Evolutionary conservation across 2,329 filamentous ascomycete genomes (phyloP), one percentile per base, ranked within the genome.

Genomic region (Xylaria sp.): DNA sequence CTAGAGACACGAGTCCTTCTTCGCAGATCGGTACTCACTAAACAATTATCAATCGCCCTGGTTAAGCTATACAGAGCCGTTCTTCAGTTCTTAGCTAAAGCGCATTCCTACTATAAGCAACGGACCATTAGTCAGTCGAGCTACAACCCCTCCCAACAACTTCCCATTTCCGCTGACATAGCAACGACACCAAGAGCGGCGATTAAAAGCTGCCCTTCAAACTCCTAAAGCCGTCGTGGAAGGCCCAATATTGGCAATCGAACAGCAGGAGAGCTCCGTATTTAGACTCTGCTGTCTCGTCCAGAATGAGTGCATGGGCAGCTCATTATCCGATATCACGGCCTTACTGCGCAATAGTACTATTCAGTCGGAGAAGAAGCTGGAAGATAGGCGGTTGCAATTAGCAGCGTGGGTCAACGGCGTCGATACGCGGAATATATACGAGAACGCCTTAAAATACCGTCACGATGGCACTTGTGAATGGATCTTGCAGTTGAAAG

Each of bases 301-400:
- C 2, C 42, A 59, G 15, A 59, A 59, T n/a, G 57, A 59, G 42
- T 59, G 42, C 28, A 59, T 36, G 40, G 57, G 42, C 40, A 59
- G 38, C 57, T 46, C 40, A 5, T 20, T 59, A 23, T 10, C 38
- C 9, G 57, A 48, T 17, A 48, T 46, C n/a, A 36, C 42, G 4
- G 42, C 11, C 38, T 48, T 48, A 48, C 3, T 59, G 10, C 57
- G 28, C 40, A 36, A 36, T n/a, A 48, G 10, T 28, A 13, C 6
- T 3, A 15, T 48, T 11, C 57, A 48, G 20, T 36, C 38, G 0
- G 57, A 59, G 42, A 59, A 15, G 11, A 59, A 59, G 42, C 7
- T 59, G 17, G 57, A 59, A 48, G 57, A 59, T 17, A 15, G 57
- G 17, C 57, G 40, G 20, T 23, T 28, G n/a, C 23, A 48, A 26